Conservation (phyloP, 768 basidiomycete genomes). For the Atractiella rhizophila region DNA sequence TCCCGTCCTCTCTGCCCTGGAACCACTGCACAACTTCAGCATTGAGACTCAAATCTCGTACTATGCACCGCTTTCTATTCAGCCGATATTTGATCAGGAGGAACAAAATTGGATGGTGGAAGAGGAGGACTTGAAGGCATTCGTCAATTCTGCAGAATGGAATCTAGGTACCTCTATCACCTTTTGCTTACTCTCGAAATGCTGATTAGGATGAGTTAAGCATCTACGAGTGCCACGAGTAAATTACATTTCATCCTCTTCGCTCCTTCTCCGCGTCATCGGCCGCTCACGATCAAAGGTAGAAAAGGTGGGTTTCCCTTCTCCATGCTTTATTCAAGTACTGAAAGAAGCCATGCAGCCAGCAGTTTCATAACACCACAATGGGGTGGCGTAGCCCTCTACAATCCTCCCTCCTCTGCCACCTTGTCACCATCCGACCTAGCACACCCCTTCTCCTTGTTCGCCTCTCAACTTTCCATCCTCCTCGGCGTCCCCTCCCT, state of each 20-base stretch:
- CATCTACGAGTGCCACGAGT: too few species aligned
- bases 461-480: conserved; percentile 42
- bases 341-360: conserved; percentile 30
- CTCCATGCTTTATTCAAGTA: background rate
- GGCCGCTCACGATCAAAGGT: conserved; percentile 44
- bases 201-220: too few species aligned
- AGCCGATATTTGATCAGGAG: conserved; percentile 28
- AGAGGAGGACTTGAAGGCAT: conserved; percentile 65
- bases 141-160: conserved; percentile 93
- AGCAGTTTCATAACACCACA: conserved; percentile 71
- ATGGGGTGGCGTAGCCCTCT: conserved; percentile 48
- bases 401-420: conserved; percentile 15
- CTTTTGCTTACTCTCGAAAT: conserved; percentile 74
- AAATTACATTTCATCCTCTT: conserved; percentile 79
- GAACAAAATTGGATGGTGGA: conserved; percentile 32
- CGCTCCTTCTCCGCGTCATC: conserved; percentile 42
- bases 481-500: conserved; percentile 57
- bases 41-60: conserved; percentile 85
- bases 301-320: conserved; percentile 25
- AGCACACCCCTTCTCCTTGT: conserved; percentile 33
- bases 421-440: conserved; percentile 29
- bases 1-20: conserved; percentile 38
- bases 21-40: conserved; percentile 59
- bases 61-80: conserved; percentile 67
- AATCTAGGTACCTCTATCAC: conserved; percentile 50